Conservation (phyloP, 371 early-diverging fungal species). For the Dipsacomyces acuminosporus region DNA sequence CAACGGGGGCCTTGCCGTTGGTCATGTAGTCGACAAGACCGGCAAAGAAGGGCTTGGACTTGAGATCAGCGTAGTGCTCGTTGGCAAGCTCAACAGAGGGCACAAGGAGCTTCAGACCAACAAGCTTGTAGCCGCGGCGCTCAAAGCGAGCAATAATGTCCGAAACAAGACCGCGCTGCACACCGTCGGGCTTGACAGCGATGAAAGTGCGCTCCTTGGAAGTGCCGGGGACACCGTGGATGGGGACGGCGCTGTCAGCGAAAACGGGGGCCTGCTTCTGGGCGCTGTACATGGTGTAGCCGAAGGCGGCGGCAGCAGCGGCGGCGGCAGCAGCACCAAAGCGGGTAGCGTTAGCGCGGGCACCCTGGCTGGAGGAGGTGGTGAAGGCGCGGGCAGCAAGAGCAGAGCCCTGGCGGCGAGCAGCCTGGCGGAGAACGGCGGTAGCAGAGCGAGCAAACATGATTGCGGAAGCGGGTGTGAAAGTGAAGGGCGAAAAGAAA, state of each 20-base stretch:
- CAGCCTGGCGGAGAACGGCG: constrained; percentile 36
- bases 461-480: not conserved
- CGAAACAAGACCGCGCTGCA: constrained; percentile 90
- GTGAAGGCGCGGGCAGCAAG: constrained; percentile 50
- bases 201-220: constrained; percentile 75
- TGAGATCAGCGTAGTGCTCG: constrained; percentile 95
- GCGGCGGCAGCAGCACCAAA: constrained; percentile 53
- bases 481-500: too few species aligned
- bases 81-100: constrained; percentile 74
- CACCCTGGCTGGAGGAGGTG: constrained; percentile 48
- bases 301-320: constrained; percentile 51
- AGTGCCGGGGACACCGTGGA: constrained; percentile 66
- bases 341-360: constrained; percentile 42
- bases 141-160: constrained; percentile 95
- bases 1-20: constrained; percentile 62
- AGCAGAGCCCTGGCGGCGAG: constrained; percentile 39
- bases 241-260: constrained; percentile 52
- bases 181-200: constrained; percentile 75
- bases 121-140: constrained; percentile 70
- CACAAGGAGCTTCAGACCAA: constrained; percentile 75
- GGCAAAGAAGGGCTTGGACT: constrained; percentile 91
- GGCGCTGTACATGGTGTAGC: constrained; percentile 41
- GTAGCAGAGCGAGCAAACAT: constrained; percentile 42
- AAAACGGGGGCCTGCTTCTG: constrained; percentile 38
- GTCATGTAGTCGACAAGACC: constrained; percentile 78